Base-by-base conservation (phyloP, 2,329 filamentous ascomycete genomes). In the Emmonsia crescens region DNA sequence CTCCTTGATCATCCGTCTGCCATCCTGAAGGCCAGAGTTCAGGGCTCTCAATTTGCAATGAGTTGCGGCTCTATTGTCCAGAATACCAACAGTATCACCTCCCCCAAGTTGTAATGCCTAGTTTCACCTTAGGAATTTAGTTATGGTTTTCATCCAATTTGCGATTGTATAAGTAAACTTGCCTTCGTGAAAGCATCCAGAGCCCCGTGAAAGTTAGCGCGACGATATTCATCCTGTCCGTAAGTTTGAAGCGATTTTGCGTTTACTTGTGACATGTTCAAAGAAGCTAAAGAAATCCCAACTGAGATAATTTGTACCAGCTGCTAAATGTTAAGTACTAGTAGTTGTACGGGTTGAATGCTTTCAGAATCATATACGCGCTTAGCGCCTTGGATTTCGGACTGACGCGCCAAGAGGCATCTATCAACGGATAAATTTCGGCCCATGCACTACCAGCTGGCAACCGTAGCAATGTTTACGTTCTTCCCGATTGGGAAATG, bases 41-140 rank as follows among this genome's bases (percentile, higher is more conserved):
- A 79, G 74, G 62, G 82, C 71, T 19, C 74, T 74, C 10, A 85
- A 72, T 67, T 82, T 84, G 57, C 79, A 79, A 62, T 82, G 78
- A 42, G 79, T 79, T 14, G 82, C 82, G 44, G 82, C 79, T 57
- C 83, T 80, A 63, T 80, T 78, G 68, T 85, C 83, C 55, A 83
- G 73, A 36, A 85, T 72, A 61, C 72, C 62, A 64, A 79, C 40
- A 33, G 67, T 61, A 59, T 75, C 69, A 9, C 70, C 68, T 63
- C 71, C 64, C 57, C 70, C 69, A 42, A 68, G 64, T n/a, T 69
- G 68, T 52, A 80, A 68, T 27, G 76, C 74, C 74, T 80, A 51
- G 24, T 61, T 51, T 57, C 33, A 40, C 16, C 36, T 56, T 38
- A 27, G 1, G 21, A 56, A 56, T 24, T 57, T 60, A 57, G 27